phyloP scores from a whole-genome alignment of 257 asterid genomes.

The Mitragyna speciosa region DNA sequence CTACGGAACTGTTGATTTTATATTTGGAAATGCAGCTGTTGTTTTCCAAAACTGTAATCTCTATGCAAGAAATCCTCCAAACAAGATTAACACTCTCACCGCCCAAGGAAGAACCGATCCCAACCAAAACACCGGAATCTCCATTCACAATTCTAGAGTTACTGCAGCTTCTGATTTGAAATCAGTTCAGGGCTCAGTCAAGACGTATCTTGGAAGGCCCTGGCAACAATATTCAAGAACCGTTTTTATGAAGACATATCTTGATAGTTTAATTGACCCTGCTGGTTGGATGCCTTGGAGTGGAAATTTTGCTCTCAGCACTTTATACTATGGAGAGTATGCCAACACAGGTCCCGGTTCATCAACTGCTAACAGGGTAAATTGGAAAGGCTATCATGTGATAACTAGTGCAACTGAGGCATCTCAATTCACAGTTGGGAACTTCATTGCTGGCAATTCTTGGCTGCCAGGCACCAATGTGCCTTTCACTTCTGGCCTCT shows the following conservation, averaged over 20 bases:
- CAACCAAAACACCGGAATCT: slow-evolving; percentile 78
- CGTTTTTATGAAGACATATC: slow-evolving; percentile 54
- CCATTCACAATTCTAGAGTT: slow-evolving; percentile 60
- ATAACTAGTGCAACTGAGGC: slow-evolving; percentile 70
- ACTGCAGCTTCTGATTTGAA: slow-evolving; percentile 59
- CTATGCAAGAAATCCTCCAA: slow-evolving; percentile 61
- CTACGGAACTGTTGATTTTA: slow-evolving; percentile 82
- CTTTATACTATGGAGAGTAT: slow-evolving; percentile 82
- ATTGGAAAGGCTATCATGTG: slow-evolving; percentile 76
- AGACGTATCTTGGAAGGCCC: slow-evolving; percentile 82
- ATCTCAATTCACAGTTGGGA: slow-evolving; percentile 56
- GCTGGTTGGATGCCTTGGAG: slow-evolving; percentile 92
- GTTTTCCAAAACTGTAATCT: slow-evolving; percentile 79
- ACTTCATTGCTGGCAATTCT: slow-evolving; percentile 61
- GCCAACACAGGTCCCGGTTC: slow-evolving; percentile 86
- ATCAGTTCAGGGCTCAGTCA: slow-evolving; percentile 52
- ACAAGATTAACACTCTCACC: slow-evolving; percentile 59
- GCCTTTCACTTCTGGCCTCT: slow-evolving; percentile 75
- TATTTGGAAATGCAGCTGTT: slow-evolving; percentile 85
- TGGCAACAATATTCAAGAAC: slow-evolving; percentile 78
- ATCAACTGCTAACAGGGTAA: slow-evolving; percentile 57
- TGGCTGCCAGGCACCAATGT: slow-evolving; percentile 74
- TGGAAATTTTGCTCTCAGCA: slow-evolving; percentile 68
- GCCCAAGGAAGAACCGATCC: slow-evolving; percentile 88
- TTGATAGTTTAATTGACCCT: slow-evolving; percentile 62